phyloP scores from a whole-genome alignment of 2,329 filamentous ascomycete species.

The Ceratocystiopsis brevicomis region DNA sequence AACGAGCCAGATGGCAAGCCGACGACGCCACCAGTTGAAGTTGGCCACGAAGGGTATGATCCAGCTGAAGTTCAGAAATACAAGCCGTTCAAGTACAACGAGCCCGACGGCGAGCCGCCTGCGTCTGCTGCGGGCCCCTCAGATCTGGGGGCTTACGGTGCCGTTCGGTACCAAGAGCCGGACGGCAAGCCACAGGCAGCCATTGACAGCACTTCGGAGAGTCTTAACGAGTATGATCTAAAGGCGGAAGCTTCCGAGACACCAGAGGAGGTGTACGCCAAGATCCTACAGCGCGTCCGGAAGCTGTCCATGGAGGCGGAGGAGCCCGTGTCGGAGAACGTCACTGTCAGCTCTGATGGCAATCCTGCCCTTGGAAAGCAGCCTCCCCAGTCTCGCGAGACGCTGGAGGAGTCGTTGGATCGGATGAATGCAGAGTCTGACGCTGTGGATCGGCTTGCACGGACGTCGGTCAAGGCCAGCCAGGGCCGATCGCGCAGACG shows the following conservation, averaged over 20 bases:
- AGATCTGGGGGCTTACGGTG: slow-evolving; percentile 13
- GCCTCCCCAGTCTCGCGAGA: slow-evolving; percentile 10
- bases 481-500: slow-evolving; percentile 2
- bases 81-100: slow-evolving; percentile 8
- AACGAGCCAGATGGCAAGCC: slow-evolving; percentile 16
- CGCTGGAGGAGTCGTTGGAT: slow-evolving; percentile 15
- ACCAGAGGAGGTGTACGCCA: slow-evolving; percentile 16
- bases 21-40: slow-evolving; percentile 11
- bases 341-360: not conserved
- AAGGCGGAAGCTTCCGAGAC: slow-evolving; percentile 1
- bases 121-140: slow-evolving; percentile 8
- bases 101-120: slow-evolving; percentile 10
- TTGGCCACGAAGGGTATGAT: slow-evolving; percentile 4
- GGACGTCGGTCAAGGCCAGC: slow-evolving; percentile 9
- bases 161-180: slow-evolving; percentile 11
- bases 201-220: slow-evolving; percentile 16
- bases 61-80: slow-evolving; percentile 7
- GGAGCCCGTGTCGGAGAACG: not conserved
- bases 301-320: slow-evolving; percentile 1
- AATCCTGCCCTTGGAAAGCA: not conserved
- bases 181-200: slow-evolving; percentile 3
- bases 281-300: slow-evolving; percentile 7
- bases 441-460: slow-evolving; percentile 13
- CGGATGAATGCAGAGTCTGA: slow-evolving; percentile 14
- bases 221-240: slow-evolving; percentile 21